These are phyloP conservation scores for Hyparrhenia diplandra DNA, from an alignment of 176 grass and related monocot genomes.

Conservation along the genomic window DNA sequence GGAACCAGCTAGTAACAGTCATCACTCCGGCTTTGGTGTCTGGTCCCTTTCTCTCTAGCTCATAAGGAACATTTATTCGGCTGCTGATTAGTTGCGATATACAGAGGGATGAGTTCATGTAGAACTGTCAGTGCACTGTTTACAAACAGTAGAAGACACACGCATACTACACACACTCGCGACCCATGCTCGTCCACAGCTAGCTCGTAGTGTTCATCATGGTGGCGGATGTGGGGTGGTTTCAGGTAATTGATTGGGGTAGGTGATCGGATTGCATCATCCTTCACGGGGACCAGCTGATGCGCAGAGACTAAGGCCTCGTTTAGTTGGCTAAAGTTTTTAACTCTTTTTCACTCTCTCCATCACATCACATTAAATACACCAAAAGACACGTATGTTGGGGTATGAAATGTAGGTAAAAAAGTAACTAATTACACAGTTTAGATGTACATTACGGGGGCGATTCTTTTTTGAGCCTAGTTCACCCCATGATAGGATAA, in stretches of 20 bases:
- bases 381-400: too few species aligned
- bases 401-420: too few species aligned
- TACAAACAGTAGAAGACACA: neutral
- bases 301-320: neutral
- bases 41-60: neutral
- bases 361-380: too few species aligned
- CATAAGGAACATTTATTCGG: neutral
- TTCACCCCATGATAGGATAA: too few species aligned
- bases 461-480: too few species aligned
- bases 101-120: neutral
- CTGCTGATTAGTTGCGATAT: neutral
- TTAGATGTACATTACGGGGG: too few species aligned
- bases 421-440: too few species aligned
- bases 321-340: too few species aligned
- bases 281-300: conserved; percentile 6
- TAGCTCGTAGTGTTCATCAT: neutral
- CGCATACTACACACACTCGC: neutral
- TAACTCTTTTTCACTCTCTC: too few species aligned
- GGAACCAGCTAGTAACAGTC: too few species aligned
- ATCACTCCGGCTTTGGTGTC: neutral
- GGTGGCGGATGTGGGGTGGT: neutral
- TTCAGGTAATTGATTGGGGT: conserved; percentile 29
- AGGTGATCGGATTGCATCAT: conserved; percentile 26
- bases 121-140: neutral
- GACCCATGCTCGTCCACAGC: neutral